A percentile compares a stretch with the other conserved stretches of the same genome.
These are phyloP conservation scores for Pleodorina starrii DNA, from an alignment of 139 green algal species.

Conservation along the genomic window DNA sequence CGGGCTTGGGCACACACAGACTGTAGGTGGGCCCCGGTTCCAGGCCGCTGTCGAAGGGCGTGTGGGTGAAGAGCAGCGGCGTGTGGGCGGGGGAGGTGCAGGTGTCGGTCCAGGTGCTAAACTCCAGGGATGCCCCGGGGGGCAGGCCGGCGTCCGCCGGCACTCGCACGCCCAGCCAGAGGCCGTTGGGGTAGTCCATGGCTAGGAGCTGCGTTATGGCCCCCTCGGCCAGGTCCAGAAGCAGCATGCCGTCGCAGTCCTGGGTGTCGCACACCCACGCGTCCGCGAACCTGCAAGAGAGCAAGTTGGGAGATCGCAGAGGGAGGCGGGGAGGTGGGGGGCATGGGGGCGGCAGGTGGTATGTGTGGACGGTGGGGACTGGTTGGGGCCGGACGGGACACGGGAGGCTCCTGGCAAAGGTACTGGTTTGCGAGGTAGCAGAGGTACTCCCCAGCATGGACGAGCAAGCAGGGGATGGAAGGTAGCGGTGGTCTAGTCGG, in stretches of 20 bases:
- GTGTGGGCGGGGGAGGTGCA: not conserved
- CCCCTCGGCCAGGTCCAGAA: not conserved
- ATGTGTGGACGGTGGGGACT: too few species aligned
- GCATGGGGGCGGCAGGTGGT: too few species aligned
- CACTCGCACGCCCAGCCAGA: not conserved
- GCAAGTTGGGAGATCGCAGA: too few species aligned
- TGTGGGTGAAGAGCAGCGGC: not conserved
- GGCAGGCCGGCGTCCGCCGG: not conserved
- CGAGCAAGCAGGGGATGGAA: too few species aligned
- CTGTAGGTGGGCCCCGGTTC: slow-evolving; percentile 8
- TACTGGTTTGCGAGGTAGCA: too few species aligned
- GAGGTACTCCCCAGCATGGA: too few species aligned
- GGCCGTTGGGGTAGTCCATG: not conserved
- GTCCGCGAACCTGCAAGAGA: not conserved
- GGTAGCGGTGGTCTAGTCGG: too few species aligned
- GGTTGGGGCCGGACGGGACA: too few species aligned
- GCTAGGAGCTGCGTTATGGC: slow-evolving; percentile 7
- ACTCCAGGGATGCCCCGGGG: not conserved
- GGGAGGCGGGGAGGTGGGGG: too few species aligned
- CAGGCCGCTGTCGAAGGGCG: slow-evolving; percentile 9
- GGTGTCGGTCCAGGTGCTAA: not conserved
- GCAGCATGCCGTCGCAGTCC: not conserved
- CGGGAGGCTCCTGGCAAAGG: too few species aligned
- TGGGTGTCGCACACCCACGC: not conserved
- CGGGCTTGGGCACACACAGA: not conserved